These are phyloP conservation scores for Penicillium italicum DNA, from an alignment of 2,329 filamentous ascomycete species.

Conservation along the genomic window DNA sequence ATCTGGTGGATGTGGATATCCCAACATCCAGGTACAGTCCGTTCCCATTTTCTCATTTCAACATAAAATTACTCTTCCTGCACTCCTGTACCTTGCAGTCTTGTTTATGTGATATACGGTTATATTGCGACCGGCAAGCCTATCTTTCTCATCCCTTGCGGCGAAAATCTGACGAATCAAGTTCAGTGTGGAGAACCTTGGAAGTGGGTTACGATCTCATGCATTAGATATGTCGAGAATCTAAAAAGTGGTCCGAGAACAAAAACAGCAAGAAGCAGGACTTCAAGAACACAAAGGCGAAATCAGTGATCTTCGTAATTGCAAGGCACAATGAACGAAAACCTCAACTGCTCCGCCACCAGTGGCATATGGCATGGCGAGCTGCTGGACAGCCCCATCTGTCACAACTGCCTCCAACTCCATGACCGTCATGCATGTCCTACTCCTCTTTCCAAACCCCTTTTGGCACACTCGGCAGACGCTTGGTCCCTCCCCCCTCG, in stretches of 20 bases:
- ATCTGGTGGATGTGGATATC: not conserved
- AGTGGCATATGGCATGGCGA: conserved; percentile 13
- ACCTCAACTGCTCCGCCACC: conserved; percentile 8
- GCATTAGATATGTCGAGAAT: conserved; percentile 23
- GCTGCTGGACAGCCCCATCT: conserved; percentile 20
- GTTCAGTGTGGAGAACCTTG: conserved; percentile 6
- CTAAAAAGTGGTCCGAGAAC: conserved; percentile 11
- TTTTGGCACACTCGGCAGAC: conserved; percentile 17
- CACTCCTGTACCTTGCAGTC: conserved; percentile 4
- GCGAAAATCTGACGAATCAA: conserved; percentile 7
- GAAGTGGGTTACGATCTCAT: conserved; percentile 10
- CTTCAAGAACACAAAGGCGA: not conserved
- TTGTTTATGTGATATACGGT: conserved; percentile 1
- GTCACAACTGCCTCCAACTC: conserved; percentile 13
- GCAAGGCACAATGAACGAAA: not conserved
- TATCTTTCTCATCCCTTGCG: conserved; percentile 2
- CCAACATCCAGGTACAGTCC: not conserved
- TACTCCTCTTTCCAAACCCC: conserved; percentile 12
- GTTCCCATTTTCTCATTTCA: not conserved
- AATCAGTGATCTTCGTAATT: not conserved
- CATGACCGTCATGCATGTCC: conserved; percentile 20
- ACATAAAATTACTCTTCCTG: not conserved
- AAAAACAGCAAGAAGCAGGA: not conserved
- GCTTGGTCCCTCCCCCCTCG: conserved; percentile 19
- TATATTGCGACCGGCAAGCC: not conserved